Base-by-base conservation (phyloP, 2,329 filamentous ascomycete genomes). In the Cryphonectria parasitica region DNA sequence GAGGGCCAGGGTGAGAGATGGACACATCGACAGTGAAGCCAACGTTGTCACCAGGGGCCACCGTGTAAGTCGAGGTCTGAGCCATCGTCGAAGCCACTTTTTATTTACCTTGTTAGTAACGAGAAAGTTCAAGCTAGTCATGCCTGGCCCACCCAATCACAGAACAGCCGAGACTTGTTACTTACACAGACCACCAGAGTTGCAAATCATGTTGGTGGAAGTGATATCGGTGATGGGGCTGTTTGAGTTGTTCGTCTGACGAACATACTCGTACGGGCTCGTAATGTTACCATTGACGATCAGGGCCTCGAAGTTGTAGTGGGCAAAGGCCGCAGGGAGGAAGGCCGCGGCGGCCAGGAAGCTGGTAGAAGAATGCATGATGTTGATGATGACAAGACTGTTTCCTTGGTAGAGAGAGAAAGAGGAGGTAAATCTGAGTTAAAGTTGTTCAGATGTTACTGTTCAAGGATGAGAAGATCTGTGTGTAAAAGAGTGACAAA, bases 1-100 rank as follows among this genome's bases (percentile, higher is more conserved):
- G 76, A n/a, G 82, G 80, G 43, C 81, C 80, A 25, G 79, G 80
- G 77, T 82, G 80, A 28, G 76, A 76, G 65, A 84, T 75, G 34
- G 77, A 73, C 19, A 74, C 73, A 63, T 77, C 77, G 64, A 82
- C 78, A 5, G 79, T 78, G 77, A 84, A 84, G 54, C 82, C 82
- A 25, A 84, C 76, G 41, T 79, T 77, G 66, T 82, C 78, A 63
- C 82, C 82, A 22, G 81, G 77, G 5, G 77, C 75, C 49, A 83
- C 79, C 41, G 77, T 74, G 74, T 79, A 76, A 7, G 80, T 82
- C 64, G 76, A 75, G 58, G 80, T 82, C 68, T 77, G 77, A 41
- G 79, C 77, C 43, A 77, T 77, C 71, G 79, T 80, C 66, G 65
- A 77, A 74, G 43, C 79, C 79, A 45, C 80, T 67, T 8, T 22